Evolutionary conservation across 345 rosid species (phyloP).

Genomic region (Crucihimalaya himalaica): DNA sequence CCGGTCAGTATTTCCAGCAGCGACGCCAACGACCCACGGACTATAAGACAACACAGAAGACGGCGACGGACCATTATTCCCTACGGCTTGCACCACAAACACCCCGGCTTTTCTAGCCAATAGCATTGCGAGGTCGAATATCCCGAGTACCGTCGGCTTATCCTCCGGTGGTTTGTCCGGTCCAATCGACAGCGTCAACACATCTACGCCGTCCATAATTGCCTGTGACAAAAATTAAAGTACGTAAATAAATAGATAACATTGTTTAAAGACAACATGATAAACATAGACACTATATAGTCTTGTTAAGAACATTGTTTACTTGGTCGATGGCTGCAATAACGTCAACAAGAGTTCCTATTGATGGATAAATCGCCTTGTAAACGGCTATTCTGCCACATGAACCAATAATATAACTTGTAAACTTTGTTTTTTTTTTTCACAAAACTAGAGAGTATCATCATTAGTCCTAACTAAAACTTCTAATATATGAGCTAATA

Average conservation of each 20-base stretch:
- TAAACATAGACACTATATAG: not conserved
- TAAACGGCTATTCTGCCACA: constrained; percentile 71
- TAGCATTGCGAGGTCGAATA: constrained; percentile 62
- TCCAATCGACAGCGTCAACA: constrained; percentile 63
- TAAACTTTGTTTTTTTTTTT: not conserved
- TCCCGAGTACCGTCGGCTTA: constrained; percentile 56
- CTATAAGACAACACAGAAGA: constrained; percentile 69
- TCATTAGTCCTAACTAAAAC: not conserved
- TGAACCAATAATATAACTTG: not conserved
- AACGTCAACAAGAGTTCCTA: constrained; percentile 75
- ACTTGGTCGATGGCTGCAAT: constrained; percentile 93
- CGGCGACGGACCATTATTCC: constrained; percentile 69
- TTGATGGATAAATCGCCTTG: constrained; percentile 78
- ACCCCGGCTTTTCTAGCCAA: constrained; percentile 72
- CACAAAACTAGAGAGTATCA: not conserved
- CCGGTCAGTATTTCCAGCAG: constrained; percentile 65
- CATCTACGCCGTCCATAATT: constrained; percentile 67
- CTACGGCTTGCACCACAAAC: constrained; percentile 85
- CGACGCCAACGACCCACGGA: constrained; percentile 80
- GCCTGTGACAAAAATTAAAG: constrained; percentile 47
- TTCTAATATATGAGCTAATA: not conserved
- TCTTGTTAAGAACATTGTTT: not conserved
- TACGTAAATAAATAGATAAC: not conserved
- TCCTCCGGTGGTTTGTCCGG: constrained; percentile 73
- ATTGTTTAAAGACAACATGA: not conserved